phyloP scores from a whole-genome alignment of 768 basidiomycete genomes.

The Podaxis sp. region DNA sequence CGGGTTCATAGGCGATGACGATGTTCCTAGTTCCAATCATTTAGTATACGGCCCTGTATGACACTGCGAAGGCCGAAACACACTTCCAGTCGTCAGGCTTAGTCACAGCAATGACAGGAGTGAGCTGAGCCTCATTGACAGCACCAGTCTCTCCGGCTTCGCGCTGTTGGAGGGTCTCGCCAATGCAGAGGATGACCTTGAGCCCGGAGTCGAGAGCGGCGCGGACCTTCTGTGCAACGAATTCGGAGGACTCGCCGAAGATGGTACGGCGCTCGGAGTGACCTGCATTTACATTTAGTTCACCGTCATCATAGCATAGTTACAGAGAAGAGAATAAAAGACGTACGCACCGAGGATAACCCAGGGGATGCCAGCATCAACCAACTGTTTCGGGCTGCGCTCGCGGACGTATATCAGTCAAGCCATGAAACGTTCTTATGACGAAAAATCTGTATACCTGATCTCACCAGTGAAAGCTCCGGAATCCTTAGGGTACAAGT shows the following conservation, averaged over 20 bases:
- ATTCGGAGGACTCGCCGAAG: slow-evolving; percentile 82
- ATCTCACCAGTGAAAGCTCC: slow-evolving; percentile 98
- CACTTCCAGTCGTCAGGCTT: slow-evolving; percentile 78
- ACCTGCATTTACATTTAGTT: slow-evolving; percentile 35
- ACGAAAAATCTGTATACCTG: slow-evolving; percentile 47
- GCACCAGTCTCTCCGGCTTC: slow-evolving; percentile 72
- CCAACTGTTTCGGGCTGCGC: slow-evolving; percentile 73
- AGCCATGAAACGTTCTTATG: not conserved
- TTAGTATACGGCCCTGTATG: not conserved
- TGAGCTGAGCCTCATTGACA: slow-evolving; percentile 80
- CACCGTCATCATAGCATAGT: slow-evolving; percentile 5
- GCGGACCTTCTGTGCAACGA: slow-evolving; percentile 83
- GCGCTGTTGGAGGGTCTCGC: slow-evolving; percentile 88
- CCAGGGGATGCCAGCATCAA: slow-evolving; percentile 82
- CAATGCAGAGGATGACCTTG: slow-evolving; percentile 92
- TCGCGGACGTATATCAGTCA: not conserved
- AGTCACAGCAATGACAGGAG: slow-evolving; percentile 63
- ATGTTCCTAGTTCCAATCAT: slow-evolving; percentile 51
- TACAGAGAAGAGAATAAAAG: not conserved
- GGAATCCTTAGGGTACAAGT: slow-evolving; percentile 75
- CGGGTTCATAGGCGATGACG: slow-evolving; percentile 95
- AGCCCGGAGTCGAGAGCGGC: slow-evolving; percentile 74
- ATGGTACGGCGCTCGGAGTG: slow-evolving; percentile 95
- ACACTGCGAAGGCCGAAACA: slow-evolving; percentile 18
- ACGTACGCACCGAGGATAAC: slow-evolving; percentile 75